Conservation (phyloP, 1,284 basidiomycete genomes). For the Spongispora temasekensis region DNA sequence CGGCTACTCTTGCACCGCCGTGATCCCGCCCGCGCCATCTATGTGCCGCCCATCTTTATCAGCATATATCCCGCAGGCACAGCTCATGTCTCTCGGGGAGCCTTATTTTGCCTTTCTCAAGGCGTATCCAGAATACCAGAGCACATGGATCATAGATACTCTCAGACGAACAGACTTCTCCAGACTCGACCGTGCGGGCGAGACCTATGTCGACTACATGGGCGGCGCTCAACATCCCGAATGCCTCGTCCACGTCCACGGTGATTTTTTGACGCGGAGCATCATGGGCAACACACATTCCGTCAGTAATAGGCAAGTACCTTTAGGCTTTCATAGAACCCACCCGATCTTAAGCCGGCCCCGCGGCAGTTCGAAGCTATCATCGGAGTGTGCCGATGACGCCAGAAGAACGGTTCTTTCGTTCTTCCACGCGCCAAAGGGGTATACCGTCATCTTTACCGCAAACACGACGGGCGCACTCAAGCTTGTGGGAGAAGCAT, state of each 20-base stretch:
- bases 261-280: slow-evolving; percentile 62
- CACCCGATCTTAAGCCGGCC: slow-evolving; percentile 8
- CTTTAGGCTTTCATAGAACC: slow-evolving; percentile 12
- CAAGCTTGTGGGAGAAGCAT: slow-evolving; percentile 80
- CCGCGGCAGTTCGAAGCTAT: slow-evolving; percentile 61
- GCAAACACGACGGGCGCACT: slow-evolving; percentile 77
- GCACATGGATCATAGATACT: slow-evolving; percentile 68
- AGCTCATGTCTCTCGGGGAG: slow-evolving; percentile 22
- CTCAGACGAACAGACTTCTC: slow-evolving; percentile 70
- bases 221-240: slow-evolving; percentile 77
- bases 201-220: slow-evolving; percentile 84
- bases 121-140: slow-evolving; percentile 52
- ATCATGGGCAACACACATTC: slow-evolving; percentile 84
- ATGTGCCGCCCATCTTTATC: slow-evolving; percentile 16
- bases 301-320: slow-evolving; percentile 69
- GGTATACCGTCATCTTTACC: slow-evolving; percentile 82
- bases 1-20: slow-evolving; percentile 2
- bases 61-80: slow-evolving; percentile 32
- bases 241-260: slow-evolving; percentile 66
- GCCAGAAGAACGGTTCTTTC: slow-evolving; percentile 69
- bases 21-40: neutral
- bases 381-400: slow-evolving; percentile 62
- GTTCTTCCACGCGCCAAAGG: slow-evolving; percentile 71
- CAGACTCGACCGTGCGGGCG: slow-evolving; percentile 58
- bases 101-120: slow-evolving; percentile 45